Base-by-base conservation (phyloP, 768 basidiomycete genomes). In the Podaxis sp. region DNA sequence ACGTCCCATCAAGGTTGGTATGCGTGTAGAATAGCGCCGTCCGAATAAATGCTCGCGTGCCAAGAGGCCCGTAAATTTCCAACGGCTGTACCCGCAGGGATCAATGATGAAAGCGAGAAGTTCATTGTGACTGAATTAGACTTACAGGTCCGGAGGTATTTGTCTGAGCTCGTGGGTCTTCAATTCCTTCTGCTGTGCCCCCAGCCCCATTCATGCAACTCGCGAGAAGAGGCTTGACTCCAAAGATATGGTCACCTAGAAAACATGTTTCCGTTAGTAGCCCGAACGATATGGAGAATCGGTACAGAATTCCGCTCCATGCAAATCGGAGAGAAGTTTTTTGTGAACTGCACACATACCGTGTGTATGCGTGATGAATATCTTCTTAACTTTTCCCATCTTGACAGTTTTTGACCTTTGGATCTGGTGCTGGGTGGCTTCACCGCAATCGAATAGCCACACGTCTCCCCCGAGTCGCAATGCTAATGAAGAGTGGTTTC, bases 321-420 rank as follows among this genome's bases (percentile, higher is more conserved):
- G 46, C 17, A 53, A 28, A 46, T 20, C 46, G 57, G 46, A 58
- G 57, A 26, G 28, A 7, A 17, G 40, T 22, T 24, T 22, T 24
- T 11, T 44, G 40, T 36, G 22, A 20, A 22, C 50, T 8, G 40
- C 37, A 12, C 26, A 68, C 77, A 37, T 60, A 91, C 93, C 93
- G 75, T 95, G 94, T 0, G 90, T 90, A 75, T 96, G 94, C 0
- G 94, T 95, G 64, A 95, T 86, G 72, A 95, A 94, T 28, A 96
- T 84, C 73, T 93, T 93, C 63, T 84, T 81, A 53, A 95, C 88
- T 69, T 74, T 87, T 33, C 91, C 88, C 87, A 92, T 89, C 73
- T 86, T 90, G n/a, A 95, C 80, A 1, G 60, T 66, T 7, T 50
- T 36, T 64, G 88, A 90, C 71, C 82, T 85, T 73, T 92, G 90